Evolutionary conservation across 2,329 filamentous ascomycete species (phyloP).

Genomic region (Juglanconis juglandina): DNA sequence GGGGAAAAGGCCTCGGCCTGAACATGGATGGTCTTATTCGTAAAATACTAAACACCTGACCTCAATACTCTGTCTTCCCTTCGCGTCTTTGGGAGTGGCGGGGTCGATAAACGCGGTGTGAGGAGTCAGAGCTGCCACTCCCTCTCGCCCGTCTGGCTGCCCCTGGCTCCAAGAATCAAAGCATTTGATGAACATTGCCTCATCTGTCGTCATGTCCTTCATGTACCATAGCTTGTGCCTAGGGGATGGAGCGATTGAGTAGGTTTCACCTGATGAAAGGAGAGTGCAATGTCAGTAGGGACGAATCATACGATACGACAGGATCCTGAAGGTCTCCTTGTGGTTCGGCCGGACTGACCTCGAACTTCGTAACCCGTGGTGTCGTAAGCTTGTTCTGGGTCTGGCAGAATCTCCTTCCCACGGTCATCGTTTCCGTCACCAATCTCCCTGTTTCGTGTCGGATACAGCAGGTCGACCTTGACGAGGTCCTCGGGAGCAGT

Average conservation of each 20-base stretch:
- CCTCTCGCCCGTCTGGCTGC: constrained; percentile 32
- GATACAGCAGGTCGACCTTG: constrained; percentile 61
- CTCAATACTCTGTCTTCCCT: constrained; percentile 58
- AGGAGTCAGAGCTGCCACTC: constrained; percentile 45
- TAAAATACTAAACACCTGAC: constrained; percentile 62
- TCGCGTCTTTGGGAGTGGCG: constrained; percentile 44
- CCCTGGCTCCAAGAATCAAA: constrained; percentile 46
- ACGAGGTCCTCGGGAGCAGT: constrained; percentile 57
- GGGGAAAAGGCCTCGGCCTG: neutral
- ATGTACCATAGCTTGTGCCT: constrained; percentile 61
- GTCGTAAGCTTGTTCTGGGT: constrained; percentile 40
- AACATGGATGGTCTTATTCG: constrained; percentile 31
- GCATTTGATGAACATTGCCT: constrained; percentile 49
- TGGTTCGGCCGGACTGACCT: constrained; percentile 20
- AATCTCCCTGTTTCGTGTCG: constrained; percentile 33
- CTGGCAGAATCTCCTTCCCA: constrained; percentile 55
- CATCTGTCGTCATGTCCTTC: constrained; percentile 63
- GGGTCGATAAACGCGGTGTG: constrained; percentile 57
- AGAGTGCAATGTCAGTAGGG: neutral
- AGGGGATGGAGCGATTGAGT: constrained; percentile 54
- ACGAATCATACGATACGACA: neutral
- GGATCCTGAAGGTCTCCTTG: too few relatives aligned
- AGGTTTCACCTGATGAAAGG: constrained; percentile 52
- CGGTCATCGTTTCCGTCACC: constrained; percentile 48
- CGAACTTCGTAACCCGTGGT: constrained; percentile 59